phyloP scores from a whole-genome alignment of 805 yeast genomes.

The Wilhelminamyces savonicus region DNA sequence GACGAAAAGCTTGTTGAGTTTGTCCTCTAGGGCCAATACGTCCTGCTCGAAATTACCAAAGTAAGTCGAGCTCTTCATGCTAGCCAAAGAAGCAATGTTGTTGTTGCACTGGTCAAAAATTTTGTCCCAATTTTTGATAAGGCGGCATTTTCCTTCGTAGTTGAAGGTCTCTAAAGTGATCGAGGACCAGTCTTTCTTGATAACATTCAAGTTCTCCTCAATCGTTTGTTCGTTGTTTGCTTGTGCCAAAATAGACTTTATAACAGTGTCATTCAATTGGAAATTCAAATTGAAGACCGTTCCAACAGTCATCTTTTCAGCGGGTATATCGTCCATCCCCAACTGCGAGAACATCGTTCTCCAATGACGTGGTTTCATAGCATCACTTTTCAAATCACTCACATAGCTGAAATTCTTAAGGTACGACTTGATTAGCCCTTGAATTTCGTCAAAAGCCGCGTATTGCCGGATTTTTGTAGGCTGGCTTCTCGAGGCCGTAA shows the following conservation, averaged over 20 bases:
- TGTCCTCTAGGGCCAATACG: slow-evolving; percentile 47
- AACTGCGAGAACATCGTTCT: slow-evolving; percentile 32
- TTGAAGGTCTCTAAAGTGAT: slow-evolving; percentile 47
- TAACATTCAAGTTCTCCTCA: slow-evolving; percentile 46
- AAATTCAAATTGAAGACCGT: slow-evolving; percentile 59
- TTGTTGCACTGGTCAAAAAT: slow-evolving; percentile 54
- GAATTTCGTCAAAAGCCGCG: slow-evolving; percentile 60
- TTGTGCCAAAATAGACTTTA: slow-evolving; percentile 46
- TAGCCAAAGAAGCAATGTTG: slow-evolving; percentile 53
- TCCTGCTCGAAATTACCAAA: slow-evolving; percentile 56
- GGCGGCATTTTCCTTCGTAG: slow-evolving; percentile 43
- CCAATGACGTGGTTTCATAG: slow-evolving; percentile 68
- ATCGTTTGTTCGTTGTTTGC: slow-evolving; percentile 72
- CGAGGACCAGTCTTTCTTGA: slow-evolving; percentile 52
- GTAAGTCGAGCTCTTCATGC: slow-evolving; percentile 68
- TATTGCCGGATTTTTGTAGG: slow-evolving; percentile 61
- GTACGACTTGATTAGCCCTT: slow-evolving; percentile 34
- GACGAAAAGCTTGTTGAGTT: slow-evolving; percentile 43
- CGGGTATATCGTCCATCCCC: slow-evolving; percentile 13
- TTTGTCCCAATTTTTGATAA: slow-evolving; percentile 64
- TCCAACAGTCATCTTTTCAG: slow-evolving; percentile 39
- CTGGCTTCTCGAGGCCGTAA: slow-evolving; percentile 40
- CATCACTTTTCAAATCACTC: slow-evolving; percentile 45
- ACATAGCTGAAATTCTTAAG: slow-evolving; percentile 34
- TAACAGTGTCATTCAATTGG: slow-evolving; percentile 31